Percentiles rank a stretch among this genome's conserved stretches.
These are phyloP conservation scores for Helicosporidium sp. DNA, from an alignment of 139 green algal genomes.

Conservation along the genomic window DNA sequence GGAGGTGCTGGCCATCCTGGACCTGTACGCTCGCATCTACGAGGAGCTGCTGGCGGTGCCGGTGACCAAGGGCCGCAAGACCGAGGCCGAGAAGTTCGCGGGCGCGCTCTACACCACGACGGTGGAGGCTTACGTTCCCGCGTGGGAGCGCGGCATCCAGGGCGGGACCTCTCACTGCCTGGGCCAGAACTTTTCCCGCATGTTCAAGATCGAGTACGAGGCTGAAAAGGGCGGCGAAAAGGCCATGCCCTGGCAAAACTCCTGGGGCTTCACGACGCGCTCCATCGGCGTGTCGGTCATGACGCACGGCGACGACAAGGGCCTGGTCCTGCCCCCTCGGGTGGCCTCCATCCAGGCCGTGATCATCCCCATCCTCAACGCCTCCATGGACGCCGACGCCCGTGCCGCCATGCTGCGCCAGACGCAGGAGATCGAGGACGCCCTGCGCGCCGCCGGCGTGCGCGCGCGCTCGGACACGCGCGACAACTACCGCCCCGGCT, in stretches of 20 bases:
- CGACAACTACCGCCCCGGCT: conserved; percentile 89
- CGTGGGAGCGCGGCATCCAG: conserved; percentile 82
- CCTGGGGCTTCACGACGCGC: conserved; percentile 87
- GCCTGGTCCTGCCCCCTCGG: conserved; percentile 77
- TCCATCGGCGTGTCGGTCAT: conserved; percentile 96
- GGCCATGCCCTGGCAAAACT: conserved; percentile 82
- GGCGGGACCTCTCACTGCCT: conserved; percentile 87
- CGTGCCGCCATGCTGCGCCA: conserved; percentile 28
- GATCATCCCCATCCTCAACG: conserved; percentile 73
- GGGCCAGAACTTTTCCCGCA: conserved; percentile 94
- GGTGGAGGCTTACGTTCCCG: conserved; percentile 90
- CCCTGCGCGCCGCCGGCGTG: conserved; percentile 38
- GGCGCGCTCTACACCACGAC: conserved; percentile 87
- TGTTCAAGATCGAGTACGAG: conserved; percentile 77
- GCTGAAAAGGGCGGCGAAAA: conserved; percentile 41
- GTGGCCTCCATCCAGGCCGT: conserved; percentile 67
- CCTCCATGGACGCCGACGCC: conserved; percentile 34
- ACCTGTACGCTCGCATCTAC: conserved; percentile 71
- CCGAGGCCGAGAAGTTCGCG: conserved; percentile 93
- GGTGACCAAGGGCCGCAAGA: conserved; percentile 78
- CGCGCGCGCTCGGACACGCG: conserved; percentile 55
- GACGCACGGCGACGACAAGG: conserved; percentile 93
- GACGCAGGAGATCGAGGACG: conserved; percentile 14
- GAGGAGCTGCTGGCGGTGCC: conserved; percentile 88
- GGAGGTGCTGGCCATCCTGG: conserved; percentile 85